These are phyloP conservation scores for Babesia sp. DNA, from an alignment of 169 alveolate species.

Conservation along the genomic window DNA sequence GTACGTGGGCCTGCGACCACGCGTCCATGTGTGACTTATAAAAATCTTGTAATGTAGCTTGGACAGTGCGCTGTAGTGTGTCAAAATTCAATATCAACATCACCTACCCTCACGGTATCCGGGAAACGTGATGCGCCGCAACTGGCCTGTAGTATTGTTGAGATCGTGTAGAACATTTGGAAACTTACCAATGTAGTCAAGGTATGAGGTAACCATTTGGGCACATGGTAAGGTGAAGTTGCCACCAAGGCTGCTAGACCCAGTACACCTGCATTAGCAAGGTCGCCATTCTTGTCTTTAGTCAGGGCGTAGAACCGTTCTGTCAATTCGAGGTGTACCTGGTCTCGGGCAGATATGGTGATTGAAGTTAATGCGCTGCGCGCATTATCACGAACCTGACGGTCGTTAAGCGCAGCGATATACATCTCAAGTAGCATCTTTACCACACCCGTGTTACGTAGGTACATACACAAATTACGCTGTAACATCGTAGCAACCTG, in stretches of 20 bases:
- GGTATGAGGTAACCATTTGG: constrained; percentile 59
- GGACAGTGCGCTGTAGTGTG: constrained; percentile 13
- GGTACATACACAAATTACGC: constrained; percentile 51
- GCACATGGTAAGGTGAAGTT: constrained; percentile 61
- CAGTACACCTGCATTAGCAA: constrained; percentile 30
- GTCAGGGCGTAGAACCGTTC: constrained; percentile 21
- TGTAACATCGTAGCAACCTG: constrained; percentile 30
- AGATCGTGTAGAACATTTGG: neutral
- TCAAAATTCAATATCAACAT: neutral
- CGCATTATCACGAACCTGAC: constrained; percentile 17
- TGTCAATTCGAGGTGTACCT: constrained; percentile 25
- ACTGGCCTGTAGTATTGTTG: constrained; percentile 30
- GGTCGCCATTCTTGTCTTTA: constrained; percentile 4
- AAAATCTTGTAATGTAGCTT: constrained; percentile 69
- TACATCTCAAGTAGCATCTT: constrained; percentile 2
- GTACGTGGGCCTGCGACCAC: constrained; percentile 69
- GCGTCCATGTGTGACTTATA: constrained; percentile 78
- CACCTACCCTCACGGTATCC: constrained; percentile 30
- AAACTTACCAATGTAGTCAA: constrained; percentile 45
- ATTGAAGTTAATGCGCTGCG: constrained; percentile 29
- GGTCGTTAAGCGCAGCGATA: constrained; percentile 20
- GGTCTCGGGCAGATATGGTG: constrained; percentile 25
- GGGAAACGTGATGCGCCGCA: constrained; percentile 56
- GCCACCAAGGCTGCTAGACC: constrained; percentile 52
- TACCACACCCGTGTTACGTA: constrained; percentile 17